A percentile compares a stretch with the other conserved stretches of the same genome.
Conservation (phyloP, 2,329 filamentous ascomycete genomes). For the Colletotrichum sansevieriae region DNA sequence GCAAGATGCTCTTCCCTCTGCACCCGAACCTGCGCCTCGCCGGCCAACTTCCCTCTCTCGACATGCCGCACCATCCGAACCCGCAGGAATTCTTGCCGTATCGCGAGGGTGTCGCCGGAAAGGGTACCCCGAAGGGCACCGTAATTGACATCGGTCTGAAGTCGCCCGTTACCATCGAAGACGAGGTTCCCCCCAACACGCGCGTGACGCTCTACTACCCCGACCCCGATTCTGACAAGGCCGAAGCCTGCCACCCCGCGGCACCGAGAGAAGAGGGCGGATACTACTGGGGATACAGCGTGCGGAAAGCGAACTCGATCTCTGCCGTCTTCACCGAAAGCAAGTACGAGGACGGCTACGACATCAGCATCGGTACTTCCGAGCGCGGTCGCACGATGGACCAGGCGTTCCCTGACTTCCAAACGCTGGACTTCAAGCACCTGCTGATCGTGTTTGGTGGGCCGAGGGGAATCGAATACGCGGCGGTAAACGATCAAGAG, state of each 20-base stretch:
- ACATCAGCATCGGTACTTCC: conserved; percentile 85
- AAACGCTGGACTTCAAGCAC: conserved; percentile 71
- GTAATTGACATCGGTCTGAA: conserved; percentile 70
- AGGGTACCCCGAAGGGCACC: conserved; percentile 61
- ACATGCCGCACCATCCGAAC: conserved; percentile 87
- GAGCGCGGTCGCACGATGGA: conserved; percentile 74
- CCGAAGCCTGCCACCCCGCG: conserved; percentile 75
- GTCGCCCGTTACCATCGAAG: conserved; percentile 67
- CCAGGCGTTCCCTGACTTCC: conserved; percentile 59
- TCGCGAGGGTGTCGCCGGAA: conserved; percentile 79
- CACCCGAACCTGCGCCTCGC: conserved; percentile 83
- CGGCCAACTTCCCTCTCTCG: conserved; percentile 80
- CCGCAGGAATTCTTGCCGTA: conserved; percentile 83
- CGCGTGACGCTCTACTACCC: conserved; percentile 80
- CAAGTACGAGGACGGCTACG: conserved; percentile 82
- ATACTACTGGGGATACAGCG: conserved; percentile 88
- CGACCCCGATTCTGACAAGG: conserved; percentile 59
- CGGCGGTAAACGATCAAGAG: conserved; percentile 71
- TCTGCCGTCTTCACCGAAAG: conserved; percentile 83
- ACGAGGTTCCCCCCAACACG: conserved; percentile 76
- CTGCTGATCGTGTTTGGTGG: conserved; percentile 85
- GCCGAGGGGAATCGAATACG: conserved; percentile 82
- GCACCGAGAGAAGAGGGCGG: conserved; percentile 80
- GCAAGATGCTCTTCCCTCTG: conserved; percentile 79
- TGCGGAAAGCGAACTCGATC: conserved; percentile 75